These are phyloP conservation scores for Scalesia atractyloides DNA, from an alignment of 129 eudicot species.

Conservation along the genomic window DNA sequence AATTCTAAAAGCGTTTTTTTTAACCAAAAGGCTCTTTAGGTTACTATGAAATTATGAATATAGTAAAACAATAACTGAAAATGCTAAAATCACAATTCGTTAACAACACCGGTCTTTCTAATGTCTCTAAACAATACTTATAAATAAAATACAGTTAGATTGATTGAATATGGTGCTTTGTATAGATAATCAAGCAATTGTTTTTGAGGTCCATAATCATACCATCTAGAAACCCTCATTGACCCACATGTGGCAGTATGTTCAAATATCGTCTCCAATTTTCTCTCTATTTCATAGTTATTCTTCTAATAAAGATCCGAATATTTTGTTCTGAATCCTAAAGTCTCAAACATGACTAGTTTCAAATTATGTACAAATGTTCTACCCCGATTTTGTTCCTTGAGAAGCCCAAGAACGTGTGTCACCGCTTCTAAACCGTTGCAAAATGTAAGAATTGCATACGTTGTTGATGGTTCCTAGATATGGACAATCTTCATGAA, in stretches of 20 bases:
- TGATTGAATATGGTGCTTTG: neutral
- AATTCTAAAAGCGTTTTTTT: too few relatives aligned
- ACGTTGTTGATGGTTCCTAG: neutral
- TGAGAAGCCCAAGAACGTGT: constrained; percentile 31
- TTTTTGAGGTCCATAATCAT: constrained; percentile 4
- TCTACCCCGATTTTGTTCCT: neutral
- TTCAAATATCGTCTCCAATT: neutral
- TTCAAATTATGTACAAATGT: constrained; percentile 20
- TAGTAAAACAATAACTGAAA: too few relatives aligned
- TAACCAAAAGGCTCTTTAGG: too few relatives aligned
- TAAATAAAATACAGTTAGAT: neutral
- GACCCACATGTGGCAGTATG: constrained; percentile 15
- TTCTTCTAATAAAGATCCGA: constrained; percentile 6
- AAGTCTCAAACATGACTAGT: constrained; percentile 24
- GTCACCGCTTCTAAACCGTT: constrained; percentile 38
- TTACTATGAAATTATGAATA: too few relatives aligned
- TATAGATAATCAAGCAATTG: neutral
- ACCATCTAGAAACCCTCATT: constrained; percentile 9
- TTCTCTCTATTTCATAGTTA: constrained; percentile 1
- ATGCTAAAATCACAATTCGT: too few relatives aligned
- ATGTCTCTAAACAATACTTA: too few relatives aligned
- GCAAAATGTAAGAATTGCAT: constrained; percentile 25
- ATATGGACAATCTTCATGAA: neutral
- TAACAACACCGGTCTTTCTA: too few relatives aligned
- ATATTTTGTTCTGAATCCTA: neutral